Conservation (phyloP, 768 basidiomycete genomes). For the Amanita jacksonii region DNA sequence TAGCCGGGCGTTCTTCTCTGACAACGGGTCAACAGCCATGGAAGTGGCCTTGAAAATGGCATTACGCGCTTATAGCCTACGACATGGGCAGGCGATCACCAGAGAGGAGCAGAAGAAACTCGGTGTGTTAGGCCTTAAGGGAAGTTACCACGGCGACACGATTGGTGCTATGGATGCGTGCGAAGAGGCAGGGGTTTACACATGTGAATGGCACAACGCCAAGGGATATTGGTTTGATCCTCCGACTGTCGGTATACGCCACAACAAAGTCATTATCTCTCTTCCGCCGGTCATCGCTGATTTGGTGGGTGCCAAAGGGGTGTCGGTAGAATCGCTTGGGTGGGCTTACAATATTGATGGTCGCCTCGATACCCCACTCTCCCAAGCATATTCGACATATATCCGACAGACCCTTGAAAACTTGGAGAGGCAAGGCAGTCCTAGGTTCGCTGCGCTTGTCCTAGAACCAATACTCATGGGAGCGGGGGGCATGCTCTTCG, state of each 20-base stretch:
- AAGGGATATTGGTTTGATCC: constrained; percentile 93
- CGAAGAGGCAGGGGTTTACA: constrained; percentile 75
- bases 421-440: constrained; percentile 31
- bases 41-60: constrained; percentile 99
- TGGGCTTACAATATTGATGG: constrained; percentile 61
- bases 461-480: constrained; percentile 92
- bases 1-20: constrained; percentile 82
- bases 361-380: constrained; percentile 55
- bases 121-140: constrained; percentile 78
- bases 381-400: constrained; percentile 49
- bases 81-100: constrained; percentile 25
- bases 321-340: constrained; percentile 36
- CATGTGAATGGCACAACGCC: constrained; percentile 92
- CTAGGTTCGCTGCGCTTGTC: constrained; percentile 62
- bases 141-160: constrained; percentile 96
- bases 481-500: constrained; percentile 94
- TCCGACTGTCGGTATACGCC: constrained; percentile 61
- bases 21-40: constrained; percentile 94
- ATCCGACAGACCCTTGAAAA: constrained; percentile 42
- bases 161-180: constrained; percentile 96
- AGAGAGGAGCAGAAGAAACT: constrained; percentile 37
- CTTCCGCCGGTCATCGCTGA: constrained; percentile 41
- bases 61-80: constrained; percentile 51
- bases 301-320: constrained; percentile 17
- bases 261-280: constrained; percentile 45